These are phyloP conservation scores for Venturia carpophila DNA, from an alignment of 2,329 filamentous ascomycete genomes.

Conservation along the genomic window DNA sequence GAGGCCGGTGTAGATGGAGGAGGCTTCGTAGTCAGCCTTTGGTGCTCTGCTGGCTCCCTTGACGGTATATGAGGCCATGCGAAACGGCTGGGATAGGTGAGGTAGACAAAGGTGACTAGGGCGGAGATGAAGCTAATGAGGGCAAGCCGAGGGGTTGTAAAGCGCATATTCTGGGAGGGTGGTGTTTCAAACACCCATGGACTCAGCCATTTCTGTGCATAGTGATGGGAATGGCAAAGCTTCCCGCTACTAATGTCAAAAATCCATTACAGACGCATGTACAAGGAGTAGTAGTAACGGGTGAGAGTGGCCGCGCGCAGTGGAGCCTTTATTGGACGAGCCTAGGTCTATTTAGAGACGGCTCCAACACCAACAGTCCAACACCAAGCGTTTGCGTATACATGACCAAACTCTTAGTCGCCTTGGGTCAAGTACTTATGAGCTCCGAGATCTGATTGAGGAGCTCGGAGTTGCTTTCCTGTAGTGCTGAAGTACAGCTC, in stretches of 20 bases:
- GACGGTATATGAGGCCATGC: not conserved
- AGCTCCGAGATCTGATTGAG: not conserved
- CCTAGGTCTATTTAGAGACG: no score
- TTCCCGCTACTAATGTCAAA: not conserved
- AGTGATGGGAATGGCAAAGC: not conserved
- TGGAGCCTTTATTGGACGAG: not conserved
- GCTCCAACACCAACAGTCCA: not conserved
- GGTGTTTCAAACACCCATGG: not conserved
- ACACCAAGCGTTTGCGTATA: not conserved
- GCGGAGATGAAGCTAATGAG: not conserved
- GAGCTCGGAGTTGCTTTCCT: not conserved
- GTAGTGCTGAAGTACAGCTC: not conserved
- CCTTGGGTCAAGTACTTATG: not conserved
- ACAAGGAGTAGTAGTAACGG: not conserved
- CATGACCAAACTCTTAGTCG: not conserved
- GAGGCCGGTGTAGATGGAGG: not conserved
- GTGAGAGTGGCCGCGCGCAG: not conserved
- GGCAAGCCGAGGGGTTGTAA: not conserved
- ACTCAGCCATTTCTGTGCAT: slow-evolving; percentile 6
- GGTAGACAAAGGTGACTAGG: not conserved
- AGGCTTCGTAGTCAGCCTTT: not conserved
- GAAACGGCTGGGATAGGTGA: not conserved
- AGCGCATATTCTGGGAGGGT: not conserved
- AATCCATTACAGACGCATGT: not conserved
- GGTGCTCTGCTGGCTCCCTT: not conserved